phyloP scores from a whole-genome alignment of 2,329 filamentous ascomycete genomes.

The Diatrype stigma region DNA sequence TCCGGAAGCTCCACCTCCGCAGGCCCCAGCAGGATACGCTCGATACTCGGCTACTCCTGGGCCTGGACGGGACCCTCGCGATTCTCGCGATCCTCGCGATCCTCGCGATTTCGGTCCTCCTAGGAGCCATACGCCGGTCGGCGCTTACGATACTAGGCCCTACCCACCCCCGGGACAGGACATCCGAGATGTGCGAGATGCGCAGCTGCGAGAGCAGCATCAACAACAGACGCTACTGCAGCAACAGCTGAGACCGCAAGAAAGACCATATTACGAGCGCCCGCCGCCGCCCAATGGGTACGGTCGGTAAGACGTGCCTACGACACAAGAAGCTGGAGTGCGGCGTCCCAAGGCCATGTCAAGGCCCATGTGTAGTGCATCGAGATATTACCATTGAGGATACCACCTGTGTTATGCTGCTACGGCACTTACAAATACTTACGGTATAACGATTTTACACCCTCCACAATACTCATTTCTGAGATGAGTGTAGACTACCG shows the following conservation, averaged over 20 bases:
- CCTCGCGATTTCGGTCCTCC: slow-evolving; percentile 17
- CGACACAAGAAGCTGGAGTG: too few species aligned
- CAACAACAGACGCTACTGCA: slow-evolving; percentile 30
- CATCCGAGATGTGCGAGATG: slow-evolving; percentile 35
- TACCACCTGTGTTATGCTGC: too few species aligned
- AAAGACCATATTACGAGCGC: slow-evolving; percentile 36
- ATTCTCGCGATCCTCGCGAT: slow-evolving; percentile 40
- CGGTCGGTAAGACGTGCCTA: slow-evolving; percentile 37
- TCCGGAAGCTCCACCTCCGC: slow-evolving; percentile 38
- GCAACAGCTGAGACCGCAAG: slow-evolving; percentile 40
- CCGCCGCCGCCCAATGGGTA: slow-evolving; percentile 41
- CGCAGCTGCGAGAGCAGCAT: slow-evolving; percentile 32
- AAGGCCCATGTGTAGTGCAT: too few species aligned
- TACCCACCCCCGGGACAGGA: slow-evolving; percentile 33
- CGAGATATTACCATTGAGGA: too few species aligned
- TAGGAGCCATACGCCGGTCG: slow-evolving; percentile 43
- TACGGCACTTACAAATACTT: too few species aligned
- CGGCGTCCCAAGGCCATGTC: too few species aligned
- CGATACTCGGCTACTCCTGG: slow-evolving; percentile 42
- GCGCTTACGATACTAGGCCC: slow-evolving; percentile 37
- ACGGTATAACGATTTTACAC: too few species aligned
- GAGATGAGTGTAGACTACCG: too few species aligned
- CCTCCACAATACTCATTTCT: too few species aligned
- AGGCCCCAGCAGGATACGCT: slow-evolving; percentile 34
- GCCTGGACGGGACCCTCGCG: slow-evolving; percentile 35